Base-by-base conservation (phyloP, 768 basidiomycete genomes). In the Symmetrospora coprosmae region DNA sequence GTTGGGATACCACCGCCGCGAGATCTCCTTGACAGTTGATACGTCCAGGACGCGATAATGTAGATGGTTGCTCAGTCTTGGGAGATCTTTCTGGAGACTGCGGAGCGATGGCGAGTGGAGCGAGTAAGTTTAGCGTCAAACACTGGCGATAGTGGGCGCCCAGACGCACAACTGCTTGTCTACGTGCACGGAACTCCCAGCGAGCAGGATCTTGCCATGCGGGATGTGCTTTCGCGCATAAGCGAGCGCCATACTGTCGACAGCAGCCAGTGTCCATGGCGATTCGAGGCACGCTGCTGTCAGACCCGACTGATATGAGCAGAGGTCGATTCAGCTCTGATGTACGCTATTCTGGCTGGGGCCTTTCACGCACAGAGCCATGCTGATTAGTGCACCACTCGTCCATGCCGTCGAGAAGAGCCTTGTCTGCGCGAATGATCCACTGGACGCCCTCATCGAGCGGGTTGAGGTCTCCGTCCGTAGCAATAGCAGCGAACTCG, bases 371-470 rank as follows among this genome's bases (percentile, higher is more conserved):
- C 33, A 58, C 55, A n/a, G 40, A 40, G 39, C 60, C 63, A 40
- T 64, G 63, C 31, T 64, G 63, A 28, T 64, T 52, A 25, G 49
- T 61, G 30, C 63, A 64, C 58, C 59, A 63, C 4, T 61, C 58
- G n/a, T 41, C 43, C 59, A 60, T 60, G 23, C 33, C 30, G 39
- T 51, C 60, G 33, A 61, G 28, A 5, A 64, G 28, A n/a, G 34
- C 33, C 25, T 50, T 40, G 33, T 38, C 38, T 13, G 63, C 43
- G 4, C 34, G 14, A 2, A 58, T 38, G 27, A 58, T 28, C 21
- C 34, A 64, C 6, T 34, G 25, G 35, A 50, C 34, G 13, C 63
- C 63, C 41, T 64, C 63, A 47, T 64, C 63, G 9, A 64, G 50
- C 2, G 61, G 62, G 17, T 38, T 62, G 16, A 64, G 60, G 17